A percentile compares a stretch with the other conserved stretches of the same genome.
phyloP scores from a whole-genome alignment of 495 filamentous ascomycete genomes.

The Opeltia flavorubescens region DNA sequence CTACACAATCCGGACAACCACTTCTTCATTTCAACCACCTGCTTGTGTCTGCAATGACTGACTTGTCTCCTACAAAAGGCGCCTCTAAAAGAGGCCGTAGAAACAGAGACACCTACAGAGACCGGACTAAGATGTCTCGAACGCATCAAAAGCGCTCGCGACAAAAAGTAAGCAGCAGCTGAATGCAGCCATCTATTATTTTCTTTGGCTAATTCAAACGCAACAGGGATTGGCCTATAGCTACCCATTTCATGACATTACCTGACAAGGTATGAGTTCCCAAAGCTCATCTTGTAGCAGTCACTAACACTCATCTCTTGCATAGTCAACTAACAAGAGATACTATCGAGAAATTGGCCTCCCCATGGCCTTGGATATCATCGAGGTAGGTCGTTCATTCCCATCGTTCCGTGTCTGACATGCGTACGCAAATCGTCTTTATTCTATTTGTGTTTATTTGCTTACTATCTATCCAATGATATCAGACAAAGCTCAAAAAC shows the following conservation, averaged over 20 bases:
- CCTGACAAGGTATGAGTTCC: slow-evolving; percentile 33
- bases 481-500: slow-evolving; percentile 43
- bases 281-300: not conserved
- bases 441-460: not conserved
- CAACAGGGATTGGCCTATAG: slow-evolving; percentile 40
- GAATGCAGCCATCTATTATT: not conserved
- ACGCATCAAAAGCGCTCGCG: slow-evolving; percentile 48
- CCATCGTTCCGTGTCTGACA: not conserved
- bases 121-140: slow-evolving; percentile 52
- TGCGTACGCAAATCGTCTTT: not conserved
- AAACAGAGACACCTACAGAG: slow-evolving; percentile 46
- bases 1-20: not conserved
- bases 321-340: slow-evolving; percentile 40
- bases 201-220: slow-evolving; percentile 22
- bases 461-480: not conserved
- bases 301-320: slow-evolving; percentile 1
- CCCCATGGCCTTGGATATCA: slow-evolving; percentile 61
- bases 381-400: slow-evolving; percentile 34
- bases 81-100: slow-evolving; percentile 35
- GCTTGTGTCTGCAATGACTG: slow-evolving; percentile 9
- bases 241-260: slow-evolving; percentile 56
- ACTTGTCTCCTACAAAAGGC: slow-evolving; percentile 6
- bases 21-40: slow-evolving; percentile 5
- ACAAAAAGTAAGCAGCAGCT: slow-evolving; percentile 47
- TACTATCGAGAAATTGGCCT: slow-evolving; percentile 61